A percentile compares a stretch with the other conserved stretches of the same genome.
These are phyloP conservation scores for Talaromyces amestolkiae DNA, from an alignment of 2,329 filamentous ascomycete species.

Conservation along the genomic window DNA sequence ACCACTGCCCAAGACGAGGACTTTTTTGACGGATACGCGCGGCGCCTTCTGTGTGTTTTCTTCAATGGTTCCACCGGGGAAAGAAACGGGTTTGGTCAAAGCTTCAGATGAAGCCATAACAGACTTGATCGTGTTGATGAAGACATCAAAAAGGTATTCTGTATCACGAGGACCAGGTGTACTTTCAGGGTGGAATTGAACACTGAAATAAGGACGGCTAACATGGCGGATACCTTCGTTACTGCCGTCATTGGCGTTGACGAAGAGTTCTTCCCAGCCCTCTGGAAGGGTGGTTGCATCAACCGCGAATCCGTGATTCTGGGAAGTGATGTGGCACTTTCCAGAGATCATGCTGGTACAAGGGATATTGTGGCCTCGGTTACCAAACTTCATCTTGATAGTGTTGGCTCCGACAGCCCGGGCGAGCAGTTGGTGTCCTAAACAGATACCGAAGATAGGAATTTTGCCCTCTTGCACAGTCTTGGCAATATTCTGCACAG, in stretches of 20 bases:
- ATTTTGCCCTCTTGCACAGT: constrained; percentile 76
- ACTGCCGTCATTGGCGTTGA: constrained; percentile 96
- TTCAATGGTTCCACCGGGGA: constrained; percentile 78
- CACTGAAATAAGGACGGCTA: constrained; percentile 88
- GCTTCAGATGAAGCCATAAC: constrained; percentile 65
- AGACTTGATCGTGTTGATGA: constrained; percentile 78
- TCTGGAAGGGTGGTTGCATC: constrained; percentile 71
- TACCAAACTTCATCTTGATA: constrained; percentile 98
- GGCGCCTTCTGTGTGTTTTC: constrained; percentile 77
- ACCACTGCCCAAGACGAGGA: constrained; percentile 88
- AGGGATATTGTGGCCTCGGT: constrained; percentile 96
- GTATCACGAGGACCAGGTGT: constrained; percentile 93
- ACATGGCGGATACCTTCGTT: constrained; percentile 95
- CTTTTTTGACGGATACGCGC: constrained; percentile 84
- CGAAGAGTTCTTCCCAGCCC: constrained; percentile 90
- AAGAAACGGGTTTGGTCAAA: constrained; percentile 71
- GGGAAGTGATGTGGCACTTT: constrained; percentile 97
- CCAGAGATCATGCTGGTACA: constrained; percentile 94
- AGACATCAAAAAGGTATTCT: constrained; percentile 95
- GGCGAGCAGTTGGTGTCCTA: constrained; percentile 90
- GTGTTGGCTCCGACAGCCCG: constrained; percentile 82
- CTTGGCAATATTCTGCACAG: constrained; percentile 73
- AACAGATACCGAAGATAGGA: constrained; percentile 92
- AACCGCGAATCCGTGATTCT: constrained; percentile 96
- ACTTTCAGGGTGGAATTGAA: constrained; percentile 99